These are phyloP conservation scores for Euphorbia pulcherrima DNA, from an alignment of 345 rosid genomes.

Conservation along the genomic window DNA sequence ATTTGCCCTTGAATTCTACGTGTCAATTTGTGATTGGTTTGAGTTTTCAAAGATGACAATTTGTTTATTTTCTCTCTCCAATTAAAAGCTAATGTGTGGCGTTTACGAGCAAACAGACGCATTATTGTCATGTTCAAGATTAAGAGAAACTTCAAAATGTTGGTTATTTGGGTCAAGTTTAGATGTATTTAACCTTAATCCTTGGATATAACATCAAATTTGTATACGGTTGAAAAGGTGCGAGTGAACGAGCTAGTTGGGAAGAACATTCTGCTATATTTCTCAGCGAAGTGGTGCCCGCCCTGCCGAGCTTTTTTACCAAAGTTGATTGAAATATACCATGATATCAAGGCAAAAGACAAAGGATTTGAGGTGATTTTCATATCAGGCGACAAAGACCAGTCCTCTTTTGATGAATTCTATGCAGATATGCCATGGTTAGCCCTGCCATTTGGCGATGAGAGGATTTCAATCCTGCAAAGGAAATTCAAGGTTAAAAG, in stretches of 20 bases:
- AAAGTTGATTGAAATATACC: constrained; percentile 51
- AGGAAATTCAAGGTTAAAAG: constrained; percentile 49
- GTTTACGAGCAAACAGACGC: too few relatives aligned
- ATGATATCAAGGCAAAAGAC: constrained; percentile 49
- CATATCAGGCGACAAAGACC: constrained; percentile 57
- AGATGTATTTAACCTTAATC: too few relatives aligned
- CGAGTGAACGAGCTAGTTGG: constrained; percentile 54
- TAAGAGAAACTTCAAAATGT: too few relatives aligned
- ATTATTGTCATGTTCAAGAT: too few relatives aligned
- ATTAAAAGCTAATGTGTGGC: too few relatives aligned
- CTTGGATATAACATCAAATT: background rate
- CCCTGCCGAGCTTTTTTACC: constrained; percentile 62
- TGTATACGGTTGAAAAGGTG: constrained; percentile 34
- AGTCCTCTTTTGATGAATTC: constrained; percentile 44
- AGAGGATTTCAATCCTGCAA: constrained; percentile 42
- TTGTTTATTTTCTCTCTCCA: too few relatives aligned
- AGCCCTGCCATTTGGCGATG: constrained; percentile 65
- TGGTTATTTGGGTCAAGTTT: too few relatives aligned
- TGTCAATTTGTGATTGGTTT: too few relatives aligned
- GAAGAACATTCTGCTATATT: constrained; percentile 59
- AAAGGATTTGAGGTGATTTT: constrained; percentile 49
- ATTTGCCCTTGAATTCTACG: too few relatives aligned
- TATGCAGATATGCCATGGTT: constrained; percentile 65
- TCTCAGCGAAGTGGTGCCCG: constrained; percentile 72
- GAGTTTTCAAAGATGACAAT: too few relatives aligned